phyloP scores from a whole-genome alignment of 805 yeast species.

The Yamadazyma kitorensis region DNA sequence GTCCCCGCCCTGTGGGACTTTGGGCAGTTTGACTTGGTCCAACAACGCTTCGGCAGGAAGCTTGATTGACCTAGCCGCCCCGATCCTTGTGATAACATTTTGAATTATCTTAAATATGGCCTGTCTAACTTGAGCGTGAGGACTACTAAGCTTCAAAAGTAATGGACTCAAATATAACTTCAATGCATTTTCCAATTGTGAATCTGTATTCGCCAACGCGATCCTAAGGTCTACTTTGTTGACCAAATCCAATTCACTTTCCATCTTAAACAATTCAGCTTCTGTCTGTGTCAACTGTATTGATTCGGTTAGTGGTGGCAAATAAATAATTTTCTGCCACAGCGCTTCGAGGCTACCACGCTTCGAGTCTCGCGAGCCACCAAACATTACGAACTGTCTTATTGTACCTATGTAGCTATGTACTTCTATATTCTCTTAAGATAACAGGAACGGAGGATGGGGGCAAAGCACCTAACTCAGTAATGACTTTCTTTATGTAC shows the following conservation, averaged over 20 bases:
- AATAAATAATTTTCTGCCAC: no score
- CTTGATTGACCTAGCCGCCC: slow-evolving; percentile 49
- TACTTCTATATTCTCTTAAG: slow-evolving; percentile 79
- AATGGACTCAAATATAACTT: slow-evolving; percentile 71
- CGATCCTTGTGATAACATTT: slow-evolving; percentile 64
- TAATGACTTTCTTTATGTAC: slow-evolving; percentile 89
- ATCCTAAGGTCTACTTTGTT: slow-evolving; percentile 79
- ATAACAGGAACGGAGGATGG: slow-evolving; percentile 99
- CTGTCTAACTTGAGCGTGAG: slow-evolving; percentile 60
- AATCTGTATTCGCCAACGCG: slow-evolving; percentile 69
- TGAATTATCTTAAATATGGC: slow-evolving; percentile 67
- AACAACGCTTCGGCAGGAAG: slow-evolving; percentile 65
- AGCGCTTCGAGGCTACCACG: no score
- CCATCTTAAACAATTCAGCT: no score
- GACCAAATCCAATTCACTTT: slow-evolving; percentile 57
- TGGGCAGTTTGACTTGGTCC: slow-evolving; percentile 59
- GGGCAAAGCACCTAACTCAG: slow-evolving; percentile 94
- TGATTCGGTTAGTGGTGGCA: no score
- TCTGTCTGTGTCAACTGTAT: no score
- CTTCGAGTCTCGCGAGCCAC: no score
- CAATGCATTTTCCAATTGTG: slow-evolving; percentile 59
- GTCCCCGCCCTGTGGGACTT: slow-evolving; percentile 41
- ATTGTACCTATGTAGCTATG: no score
- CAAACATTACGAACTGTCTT: no score
- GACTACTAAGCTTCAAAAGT: slow-evolving; percentile 73